These are phyloP conservation scores for Inga leiocalycina DNA, from an alignment of 306 rosid species.

Conservation along the genomic window DNA sequence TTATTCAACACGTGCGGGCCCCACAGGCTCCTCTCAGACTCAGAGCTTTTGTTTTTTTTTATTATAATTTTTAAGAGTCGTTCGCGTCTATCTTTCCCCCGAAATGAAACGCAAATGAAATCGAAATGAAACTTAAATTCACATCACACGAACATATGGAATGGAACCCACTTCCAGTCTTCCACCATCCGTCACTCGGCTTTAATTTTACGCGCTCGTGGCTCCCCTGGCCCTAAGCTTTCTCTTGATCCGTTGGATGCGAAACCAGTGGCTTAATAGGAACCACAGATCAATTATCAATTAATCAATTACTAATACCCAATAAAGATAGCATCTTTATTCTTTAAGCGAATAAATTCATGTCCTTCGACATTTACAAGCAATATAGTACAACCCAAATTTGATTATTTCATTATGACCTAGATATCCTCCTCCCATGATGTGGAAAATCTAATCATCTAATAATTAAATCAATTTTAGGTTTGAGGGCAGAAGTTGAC, in stretches of 20 bases:
- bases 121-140: constrained; percentile 34
- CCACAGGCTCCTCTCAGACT: constrained; percentile 34
- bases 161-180: constrained; percentile 33
- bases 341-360: not conserved
- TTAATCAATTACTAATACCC: not conserved
- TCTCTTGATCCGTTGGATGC: not conserved
- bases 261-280: not conserved
- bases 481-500: not conserved
- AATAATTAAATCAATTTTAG: not conserved
- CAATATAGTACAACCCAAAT: not conserved
- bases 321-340: not conserved
- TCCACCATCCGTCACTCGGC: not conserved
- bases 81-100: constrained; percentile 20
- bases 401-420: not conserved
- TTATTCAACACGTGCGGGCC: constrained; percentile 52
- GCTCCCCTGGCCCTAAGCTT: too few species aligned
- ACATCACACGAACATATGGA: not conserved
- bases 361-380: not conserved
- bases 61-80: not conserved
- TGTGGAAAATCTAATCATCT: not conserved
- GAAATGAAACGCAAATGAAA: constrained; percentile 39
- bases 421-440: not conserved
- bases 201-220: not conserved
- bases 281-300: not conserved
- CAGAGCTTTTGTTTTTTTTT: constrained; percentile 37